A percentile compares a stretch with the other conserved stretches of the same genome.
Evolutionary conservation across 768 basidiomycete species (phyloP).

Genomic region (Galerina marginata): DNA sequence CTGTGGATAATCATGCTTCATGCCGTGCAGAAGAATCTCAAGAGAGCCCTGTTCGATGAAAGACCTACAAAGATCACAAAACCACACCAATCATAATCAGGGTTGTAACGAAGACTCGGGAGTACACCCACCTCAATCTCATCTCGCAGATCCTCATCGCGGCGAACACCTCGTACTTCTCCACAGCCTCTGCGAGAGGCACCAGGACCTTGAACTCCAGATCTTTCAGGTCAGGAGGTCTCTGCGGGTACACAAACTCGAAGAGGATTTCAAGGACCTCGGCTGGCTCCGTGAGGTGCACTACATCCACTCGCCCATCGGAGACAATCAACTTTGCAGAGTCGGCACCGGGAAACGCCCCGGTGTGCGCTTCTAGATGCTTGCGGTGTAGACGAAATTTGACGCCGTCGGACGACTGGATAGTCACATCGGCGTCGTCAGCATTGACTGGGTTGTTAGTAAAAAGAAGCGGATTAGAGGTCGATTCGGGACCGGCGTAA

Average conservation of each 20-base stretch:
- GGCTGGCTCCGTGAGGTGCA: slow-evolving; percentile 20
- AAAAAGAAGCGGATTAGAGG: too few relatives aligned
- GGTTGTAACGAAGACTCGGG: background rate
- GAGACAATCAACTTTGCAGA: slow-evolving; percentile 4
- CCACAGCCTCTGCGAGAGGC: slow-evolving; percentile 24
- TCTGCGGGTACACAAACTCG: slow-evolving; percentile 28
- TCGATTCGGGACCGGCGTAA: too few relatives aligned
- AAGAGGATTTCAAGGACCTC: slow-evolving; percentile 29
- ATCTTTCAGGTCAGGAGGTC: slow-evolving; percentile 16
- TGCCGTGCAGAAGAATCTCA: background rate
- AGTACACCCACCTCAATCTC: slow-evolving; percentile 7
- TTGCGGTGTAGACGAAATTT: slow-evolving; percentile 12
- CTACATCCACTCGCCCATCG: slow-evolving; percentile 16
- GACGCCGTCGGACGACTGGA: slow-evolving; percentile 10
- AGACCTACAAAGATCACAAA: background rate
- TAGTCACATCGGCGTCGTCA: slow-evolving; percentile 4
- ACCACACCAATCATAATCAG: background rate
- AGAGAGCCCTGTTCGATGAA: background rate
- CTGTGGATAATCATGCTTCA: background rate
- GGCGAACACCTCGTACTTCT: slow-evolving; percentile 26
- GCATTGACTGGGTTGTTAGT: slow-evolving; percentile 21
- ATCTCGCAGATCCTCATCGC: slow-evolving; percentile 24
- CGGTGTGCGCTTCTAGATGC: slow-evolving; percentile 2
- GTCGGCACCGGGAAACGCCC: slow-evolving; percentile 12
- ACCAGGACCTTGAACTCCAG: slow-evolving; percentile 8